Conservation (phyloP, 2,329 filamentous ascomycete genomes). For the Colletotrichum cuscutae region DNA sequence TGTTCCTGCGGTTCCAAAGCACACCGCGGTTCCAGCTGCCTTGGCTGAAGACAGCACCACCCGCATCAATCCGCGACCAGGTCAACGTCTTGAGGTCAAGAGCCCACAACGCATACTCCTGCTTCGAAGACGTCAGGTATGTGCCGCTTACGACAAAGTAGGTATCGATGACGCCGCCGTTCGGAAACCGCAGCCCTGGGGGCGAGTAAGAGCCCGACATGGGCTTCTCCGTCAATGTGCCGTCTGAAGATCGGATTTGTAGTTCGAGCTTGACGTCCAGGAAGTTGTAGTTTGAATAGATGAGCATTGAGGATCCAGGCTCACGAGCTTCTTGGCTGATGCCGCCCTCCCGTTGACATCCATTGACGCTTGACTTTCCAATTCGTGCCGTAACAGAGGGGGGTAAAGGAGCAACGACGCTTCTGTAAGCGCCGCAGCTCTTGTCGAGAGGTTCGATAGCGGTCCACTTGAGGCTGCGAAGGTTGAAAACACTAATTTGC, state of each 20-base stretch:
- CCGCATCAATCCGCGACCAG: slow-evolving; percentile 96
- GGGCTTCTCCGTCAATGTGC: slow-evolving; percentile 83
- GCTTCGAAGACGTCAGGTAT: slow-evolving; percentile 96
- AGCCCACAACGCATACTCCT: slow-evolving; percentile 98
- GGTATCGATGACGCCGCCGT: slow-evolving; percentile 93
- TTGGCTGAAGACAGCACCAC: slow-evolving; percentile 92
- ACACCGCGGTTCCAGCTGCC: slow-evolving; percentile 98
- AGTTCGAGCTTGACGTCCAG: slow-evolving; percentile 95
- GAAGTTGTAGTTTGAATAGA: slow-evolving; percentile 99
- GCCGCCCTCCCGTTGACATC: slow-evolving; percentile 54
- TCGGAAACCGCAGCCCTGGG: slow-evolving; percentile 93
- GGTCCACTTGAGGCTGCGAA: slow-evolving; percentile 95
- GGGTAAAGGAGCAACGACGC: slow-evolving; percentile 87
- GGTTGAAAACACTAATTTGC: slow-evolving; percentile 97
- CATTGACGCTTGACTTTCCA: slow-evolving; percentile 65
- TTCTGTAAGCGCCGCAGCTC: slow-evolving; percentile 95
- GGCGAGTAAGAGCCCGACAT: slow-evolving; percentile 91
- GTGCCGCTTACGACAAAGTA: slow-evolving; percentile 98
- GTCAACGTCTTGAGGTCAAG: slow-evolving; percentile 87
- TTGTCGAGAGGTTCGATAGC: slow-evolving; percentile 87
- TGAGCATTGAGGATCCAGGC: slow-evolving; percentile 81
- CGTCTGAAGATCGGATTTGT: slow-evolving; percentile 87
- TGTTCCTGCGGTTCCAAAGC: slow-evolving; percentile 91
- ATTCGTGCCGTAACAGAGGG: slow-evolving; percentile 73
- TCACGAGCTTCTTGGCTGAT: slow-evolving; percentile 66